Evolutionary conservation across 116 monocot genomes (phyloP), one percentile per base, ranked within the genome.

Genomic region (Phalaenopsis hybrid): DNA sequence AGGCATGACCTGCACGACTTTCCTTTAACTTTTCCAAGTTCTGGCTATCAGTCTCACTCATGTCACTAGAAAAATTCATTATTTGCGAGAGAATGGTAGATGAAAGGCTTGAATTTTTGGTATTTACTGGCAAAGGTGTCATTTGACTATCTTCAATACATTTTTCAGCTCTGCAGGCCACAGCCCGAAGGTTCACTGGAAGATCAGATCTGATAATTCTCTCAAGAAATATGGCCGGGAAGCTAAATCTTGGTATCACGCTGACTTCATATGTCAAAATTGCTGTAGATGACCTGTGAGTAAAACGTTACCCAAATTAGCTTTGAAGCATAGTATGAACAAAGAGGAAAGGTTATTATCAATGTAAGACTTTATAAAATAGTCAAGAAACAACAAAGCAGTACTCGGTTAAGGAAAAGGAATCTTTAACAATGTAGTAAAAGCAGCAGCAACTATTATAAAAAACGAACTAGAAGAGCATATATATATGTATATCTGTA

Each of bases 141-240:
- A 84, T 89, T 51, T 79, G 79, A 23, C 41, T 78, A 50, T 81
- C 87, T 65, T 44, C 73, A 61, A 31, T 88, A 82, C 37, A 86
- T 77, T 43, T 87, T 82, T 95, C 95, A 81, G 98, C 93, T 85
- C 93, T 89, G 79, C 76, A 90, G 16, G 95, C 95, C 69, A 98
- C 58, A 18, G 98, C 95, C 81, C 80, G 83, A 76, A 98, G 93
- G 86, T 98, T 98, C 41, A 90, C 93, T 80, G 98, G 98, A 88
- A 98, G 98, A 88, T 98, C 98, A 11, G 95, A 95, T 58, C 88
- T 82, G 74, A 98, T 95, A 48, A 98, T 98, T 81, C 93, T 91
- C 83, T 93, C 93, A 67, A 93, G 83, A 85, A 94, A 92, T 79
- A 94, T 98, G 28, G 95, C 98, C 44, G 98, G 95, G 65, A 98